Evolutionary conservation across 208 protist genomes (phyloP).

Genomic region (Wallacemonas sp.): DNA sequence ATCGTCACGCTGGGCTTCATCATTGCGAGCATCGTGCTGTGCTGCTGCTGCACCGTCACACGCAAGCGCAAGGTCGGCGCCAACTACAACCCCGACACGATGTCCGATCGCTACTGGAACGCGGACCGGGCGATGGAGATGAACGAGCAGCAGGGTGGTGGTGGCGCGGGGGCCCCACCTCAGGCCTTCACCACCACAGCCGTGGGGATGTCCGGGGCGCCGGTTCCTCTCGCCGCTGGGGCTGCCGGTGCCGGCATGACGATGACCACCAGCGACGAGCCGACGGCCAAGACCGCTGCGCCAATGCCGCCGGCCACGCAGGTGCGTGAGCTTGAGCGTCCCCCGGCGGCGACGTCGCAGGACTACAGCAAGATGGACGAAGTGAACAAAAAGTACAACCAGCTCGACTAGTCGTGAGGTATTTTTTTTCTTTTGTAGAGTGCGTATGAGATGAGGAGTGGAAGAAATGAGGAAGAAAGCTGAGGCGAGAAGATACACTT

Average conservation of each 20-base stretch:
- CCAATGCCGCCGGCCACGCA: slow-evolving; percentile 1
- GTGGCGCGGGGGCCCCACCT: not conserved
- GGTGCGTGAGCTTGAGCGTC: not conserved
- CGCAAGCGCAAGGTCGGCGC: slow-evolving; percentile 3
- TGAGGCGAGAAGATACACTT: too few species aligned
- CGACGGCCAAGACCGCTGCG: not conserved
- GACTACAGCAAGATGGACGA: not conserved
- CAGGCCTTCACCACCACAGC: not conserved
- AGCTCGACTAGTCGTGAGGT: not conserved
- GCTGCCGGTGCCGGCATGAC: not conserved
- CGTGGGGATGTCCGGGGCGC: too few species aligned
- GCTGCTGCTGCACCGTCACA: slow-evolving; percentile 8
- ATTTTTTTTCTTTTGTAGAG: too few species aligned
- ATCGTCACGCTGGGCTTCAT: slow-evolving; percentile 14
- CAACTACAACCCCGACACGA: not conserved
- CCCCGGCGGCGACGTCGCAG: not conserved
- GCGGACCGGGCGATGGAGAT: slow-evolving; percentile 8
- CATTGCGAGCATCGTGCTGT: slow-evolving; percentile 16
- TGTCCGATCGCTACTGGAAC: slow-evolving; percentile 5
- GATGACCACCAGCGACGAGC: not conserved
- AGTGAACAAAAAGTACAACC: slow-evolving; percentile 5
- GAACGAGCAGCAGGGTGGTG: not conserved
- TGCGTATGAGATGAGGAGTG: too few species aligned
- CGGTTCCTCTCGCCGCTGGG: too few species aligned
- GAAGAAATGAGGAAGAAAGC: too few species aligned